Evolutionary conservation across 2,329 filamentous ascomycete genomes (phyloP), one percentile per base, ranked within the genome.

Genomic region (Microsporum audouinii): DNA sequence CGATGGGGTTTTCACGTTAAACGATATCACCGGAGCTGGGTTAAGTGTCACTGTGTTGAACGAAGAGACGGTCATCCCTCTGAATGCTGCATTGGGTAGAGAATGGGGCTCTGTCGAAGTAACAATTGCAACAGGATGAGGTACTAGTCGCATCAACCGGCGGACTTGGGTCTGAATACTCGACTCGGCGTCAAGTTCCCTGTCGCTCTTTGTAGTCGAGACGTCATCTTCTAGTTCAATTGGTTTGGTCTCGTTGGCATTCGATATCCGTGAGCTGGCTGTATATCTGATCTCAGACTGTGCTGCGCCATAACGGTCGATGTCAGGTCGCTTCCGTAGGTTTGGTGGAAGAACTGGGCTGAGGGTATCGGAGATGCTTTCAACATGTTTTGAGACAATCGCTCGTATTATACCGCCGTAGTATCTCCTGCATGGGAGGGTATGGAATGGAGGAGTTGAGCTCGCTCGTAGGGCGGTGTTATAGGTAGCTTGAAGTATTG

Each of bases 21-120:
- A 86, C 0, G 81, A 83, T 31, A 86, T 75, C n/a, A 82, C 75
- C 0, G 83, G 81, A 0, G 69, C 65, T 1, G 84, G 83, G 34
- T 75, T 68, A 2, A 86, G 72, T 0, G 81, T 79, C 12, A 86
- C 80, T 2, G 82, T 82, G 63, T 74, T 84, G 70, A 86, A 80
- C 0, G 83, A 85, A 2, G 84, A 86, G 36, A 86, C 79, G 6
- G 82, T 84, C 66, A 84, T 81, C 47, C 79, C 82, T 39, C 77
- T 74, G 64, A 75, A 76, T 10, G 68, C 67, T 45, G 65, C 62
- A 29, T 68, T 62, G 55, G 65, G 45, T n/a, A 63, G 64, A 17
- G 66, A 65, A 34, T 67, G 66, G 39, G 73, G 71, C 34, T 75
- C 71, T 14, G 73, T 76, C 60, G 75, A 68, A 43, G 82, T 84